Evolutionary conservation across 352 stramenopile species (phyloP), one percentile per base, ranked within the genome.

Genomic region (Phytophthora podocarpi): DNA sequence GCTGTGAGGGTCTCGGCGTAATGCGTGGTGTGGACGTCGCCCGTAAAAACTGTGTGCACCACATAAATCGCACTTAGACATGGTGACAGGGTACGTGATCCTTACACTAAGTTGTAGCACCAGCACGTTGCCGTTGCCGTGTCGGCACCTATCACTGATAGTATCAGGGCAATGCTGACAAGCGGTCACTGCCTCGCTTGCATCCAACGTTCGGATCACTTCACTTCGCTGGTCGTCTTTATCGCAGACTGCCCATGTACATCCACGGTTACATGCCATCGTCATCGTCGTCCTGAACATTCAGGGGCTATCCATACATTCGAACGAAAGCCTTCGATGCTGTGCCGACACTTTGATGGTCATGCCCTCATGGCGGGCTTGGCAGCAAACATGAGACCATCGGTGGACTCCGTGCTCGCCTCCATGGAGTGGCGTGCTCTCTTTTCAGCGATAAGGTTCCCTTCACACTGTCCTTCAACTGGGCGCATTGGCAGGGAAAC

Each of bases 11-110:
- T 66, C 48, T 60, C 48, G 24, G 51, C 37, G 28, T 59, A 71
- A 67, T 67, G 49, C 42, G 64, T 68, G 64, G 57, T 41, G 50
- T 46, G 56, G 43, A 61, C 30, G 69, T 40, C 3, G 40, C 34
- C 31, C 2, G 8, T 15, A 23, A 35, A 12, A 31, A 20, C 45
- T 12, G 41, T 45, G 62, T 57, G 32, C 18, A 20, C 28, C 18
- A 71, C 55, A 68, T 26, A 1, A 15, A 13, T 39, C 31, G 60
- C 0, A 59, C 16, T 45, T 64, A 50, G 3, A 0, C 1, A 12
- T 7, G 1, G 15, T 15, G 13, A 31, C 39, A 15, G 2, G 18
- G 36, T 27, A 57, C 51, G 26, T 4, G 21, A 42, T 8, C 21
- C 3, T 42, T 10, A 10, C 12, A 21, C 11, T 7, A 24, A 24